Conservation (phyloP, 73 alveolate species). For the Durusdinium trenchii region DNA sequence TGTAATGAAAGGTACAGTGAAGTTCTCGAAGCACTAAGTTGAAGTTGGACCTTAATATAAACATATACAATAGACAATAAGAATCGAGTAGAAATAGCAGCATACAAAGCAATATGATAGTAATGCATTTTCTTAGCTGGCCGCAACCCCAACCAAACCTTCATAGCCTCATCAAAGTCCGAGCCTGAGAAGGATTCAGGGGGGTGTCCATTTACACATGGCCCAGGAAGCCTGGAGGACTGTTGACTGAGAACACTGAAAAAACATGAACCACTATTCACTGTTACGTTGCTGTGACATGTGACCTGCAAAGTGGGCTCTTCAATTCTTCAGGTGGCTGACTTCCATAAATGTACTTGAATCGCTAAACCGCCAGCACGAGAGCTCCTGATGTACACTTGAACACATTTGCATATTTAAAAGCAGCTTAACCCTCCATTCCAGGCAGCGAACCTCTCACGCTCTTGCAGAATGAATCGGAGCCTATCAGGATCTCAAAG, state of each 20-base stretch:
- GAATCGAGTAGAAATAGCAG: neutral
- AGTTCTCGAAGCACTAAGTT: neutral
- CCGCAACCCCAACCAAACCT: too few species aligned
- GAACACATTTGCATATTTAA: neutral
- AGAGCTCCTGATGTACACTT: neutral
- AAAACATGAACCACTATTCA: too few species aligned
- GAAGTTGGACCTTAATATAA: neutral
- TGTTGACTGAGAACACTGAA: too few species aligned
- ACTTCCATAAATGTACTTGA: neutral
- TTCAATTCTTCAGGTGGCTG: neutral
- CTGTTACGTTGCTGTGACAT: too few species aligned
- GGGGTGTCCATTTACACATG: too few species aligned
- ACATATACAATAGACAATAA: neutral
- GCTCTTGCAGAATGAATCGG: constrained; percentile 86
- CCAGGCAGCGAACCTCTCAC: constrained; percentile 21
- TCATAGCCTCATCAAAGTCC: too few species aligned
- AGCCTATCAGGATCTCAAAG: neutral
- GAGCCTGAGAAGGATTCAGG: too few species aligned
- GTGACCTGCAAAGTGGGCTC: too few species aligned
- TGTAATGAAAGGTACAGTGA: too few species aligned
- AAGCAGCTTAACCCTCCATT: neutral
- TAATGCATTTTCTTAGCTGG: too few species aligned
- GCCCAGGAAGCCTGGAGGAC: too few species aligned
- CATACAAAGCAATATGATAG: too few species aligned
- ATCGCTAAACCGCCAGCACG: neutral